Base-by-base conservation (phyloP, 257 asterid species). In the Striga asiatica region DNA sequence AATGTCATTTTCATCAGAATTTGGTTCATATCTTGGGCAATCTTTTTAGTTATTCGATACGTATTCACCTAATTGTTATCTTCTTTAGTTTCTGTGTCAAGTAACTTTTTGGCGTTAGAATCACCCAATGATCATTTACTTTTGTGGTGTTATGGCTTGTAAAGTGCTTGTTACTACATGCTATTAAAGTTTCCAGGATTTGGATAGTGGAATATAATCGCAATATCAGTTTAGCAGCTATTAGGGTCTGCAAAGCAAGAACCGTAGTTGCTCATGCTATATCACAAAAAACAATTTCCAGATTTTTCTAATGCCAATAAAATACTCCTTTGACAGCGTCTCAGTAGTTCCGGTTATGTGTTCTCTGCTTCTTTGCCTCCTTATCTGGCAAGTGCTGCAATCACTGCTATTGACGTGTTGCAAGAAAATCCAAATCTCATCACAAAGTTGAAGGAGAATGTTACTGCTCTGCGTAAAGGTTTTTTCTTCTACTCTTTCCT, bases 311-410 rank as follows among this genome's bases (percentile, higher is more conserved):
- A 74, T 46, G 38, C 37, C 59, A 37, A 13, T 61, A 10, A 39
- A 5, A 12, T 67, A 17, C 53, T 67, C 64, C 54, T 24, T 54
- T 83, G 69, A 67, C 94, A 85, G 94, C 93, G 93, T 60, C 94
- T 86, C 67, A 85, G 50, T 43, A 43, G 50, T 43, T 43, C 50
- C n/a, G 50, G 50, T 43, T 43, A 43, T 19, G 50, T 43, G 27
- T 89, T 89, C 69, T 89, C 96, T 74, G 98, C 98, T 21, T 86
- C 96, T 55, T 75, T 85, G 74, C 96, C 97, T 60, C 97, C 97
- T 32, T 89, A 89, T 74, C 81, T 89, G 51, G 97, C 97, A 48
- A 81, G 93, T 76, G 93, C 89, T 13, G 95, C 97, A 38, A 81
- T 89, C 65, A 89, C 87, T 22, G 96, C 97, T 20, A 69, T 89